Evolutionary conservation across 305 asterid species (phyloP), one percentile per base, ranked within the genome.

Genomic region (Rubia peregrina): DNA sequence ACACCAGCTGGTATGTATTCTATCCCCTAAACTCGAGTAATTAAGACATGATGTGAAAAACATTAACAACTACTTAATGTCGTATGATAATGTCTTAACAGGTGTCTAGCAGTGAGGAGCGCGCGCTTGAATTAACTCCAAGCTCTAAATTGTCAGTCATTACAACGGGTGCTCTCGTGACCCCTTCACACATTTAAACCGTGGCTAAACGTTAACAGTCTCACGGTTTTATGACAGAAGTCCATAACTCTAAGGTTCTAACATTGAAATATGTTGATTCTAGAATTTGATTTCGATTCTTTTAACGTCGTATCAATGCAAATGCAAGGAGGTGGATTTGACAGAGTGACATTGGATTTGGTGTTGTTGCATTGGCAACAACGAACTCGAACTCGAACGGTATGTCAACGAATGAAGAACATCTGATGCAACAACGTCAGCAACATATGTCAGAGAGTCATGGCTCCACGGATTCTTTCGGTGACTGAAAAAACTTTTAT

Each of bases 71-170:
- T 33, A 2, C 24, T 26, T 74, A 67, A 70, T 46, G 40, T 65
- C 65, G 26, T 38, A 67, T 57, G 55, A 53, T 40, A 53, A 60
- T 74, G 61, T 9, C 43, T 63, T 68, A 26, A 26, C 30, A 40
- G 85, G 75, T 84, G 79, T 77, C 86, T 41, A 73, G 83, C 64
- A 70, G 86, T 72, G 87, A 90, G 95, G 94, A 90, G 75, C 89
- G 83, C 77, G 90, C 85, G 64, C 88, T 88, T 65, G 83, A 83
- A 72, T 73, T 85, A 33, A 65, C 78, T 65, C 61, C 86, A 71
- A 56, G 61, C 73, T 68, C 87, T 11, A 63, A 67, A 24, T 56
- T 73, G 12, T 74, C 61, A 49, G 71, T 78, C 61, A 67, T 51
- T 63, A 24, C 81, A 14, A 73, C 2, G 30, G 30, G 30, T 26